A percentile compares a stretch with the other conserved stretches of the same genome.
phyloP scores from a whole-genome alignment of 495 filamentous ascomycete genomes.

The Penicillium dipodomyicola region DNA sequence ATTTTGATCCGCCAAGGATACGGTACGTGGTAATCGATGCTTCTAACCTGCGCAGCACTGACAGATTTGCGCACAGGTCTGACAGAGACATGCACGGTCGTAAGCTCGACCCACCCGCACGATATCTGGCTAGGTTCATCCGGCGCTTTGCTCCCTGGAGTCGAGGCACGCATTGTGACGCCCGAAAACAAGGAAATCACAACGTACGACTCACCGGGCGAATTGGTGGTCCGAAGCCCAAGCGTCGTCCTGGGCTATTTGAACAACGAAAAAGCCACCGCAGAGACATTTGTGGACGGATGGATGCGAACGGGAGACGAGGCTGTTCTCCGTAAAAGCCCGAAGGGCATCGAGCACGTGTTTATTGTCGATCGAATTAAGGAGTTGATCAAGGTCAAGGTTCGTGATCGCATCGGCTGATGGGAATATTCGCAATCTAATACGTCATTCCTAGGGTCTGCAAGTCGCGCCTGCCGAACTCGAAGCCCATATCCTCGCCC shows the following conservation, averaged over 20 bases:
- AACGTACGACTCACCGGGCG: constrained; percentile 72
- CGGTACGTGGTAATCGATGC: constrained; percentile 45
- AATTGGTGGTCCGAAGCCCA: constrained; percentile 73
- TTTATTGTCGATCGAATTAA: constrained; percentile 88
- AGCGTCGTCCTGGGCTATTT: constrained; percentile 80
- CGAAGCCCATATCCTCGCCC: constrained; percentile 81
- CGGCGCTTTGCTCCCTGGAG: constrained; percentile 67
- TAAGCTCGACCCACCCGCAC: constrained; percentile 58
- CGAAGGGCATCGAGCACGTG: constrained; percentile 70
- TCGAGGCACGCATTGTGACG: constrained; percentile 67
- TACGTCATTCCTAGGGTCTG: constrained; percentile 55
- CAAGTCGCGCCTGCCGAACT: constrained; percentile 94
- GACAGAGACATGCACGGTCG: constrained; percentile 78
- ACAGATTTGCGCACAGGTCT: constrained; percentile 50
- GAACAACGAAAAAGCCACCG: constrained; percentile 78
- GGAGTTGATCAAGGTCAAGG: constrained; percentile 93
- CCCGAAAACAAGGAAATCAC: constrained; percentile 74
- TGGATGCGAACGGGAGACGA: constrained; percentile 90
- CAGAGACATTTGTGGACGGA: constrained; percentile 73
- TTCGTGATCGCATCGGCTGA: constrained; percentile 30
- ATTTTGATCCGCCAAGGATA: constrained; percentile 77
- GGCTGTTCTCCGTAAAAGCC: constrained; percentile 62
- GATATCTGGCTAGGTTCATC: constrained; percentile 74
- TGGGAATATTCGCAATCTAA: not conserved
- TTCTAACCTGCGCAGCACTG: constrained; percentile 1